Base-by-base conservation (phyloP, 495 filamentous ascomycete genomes). In the Aspergillus biplanus region DNA sequence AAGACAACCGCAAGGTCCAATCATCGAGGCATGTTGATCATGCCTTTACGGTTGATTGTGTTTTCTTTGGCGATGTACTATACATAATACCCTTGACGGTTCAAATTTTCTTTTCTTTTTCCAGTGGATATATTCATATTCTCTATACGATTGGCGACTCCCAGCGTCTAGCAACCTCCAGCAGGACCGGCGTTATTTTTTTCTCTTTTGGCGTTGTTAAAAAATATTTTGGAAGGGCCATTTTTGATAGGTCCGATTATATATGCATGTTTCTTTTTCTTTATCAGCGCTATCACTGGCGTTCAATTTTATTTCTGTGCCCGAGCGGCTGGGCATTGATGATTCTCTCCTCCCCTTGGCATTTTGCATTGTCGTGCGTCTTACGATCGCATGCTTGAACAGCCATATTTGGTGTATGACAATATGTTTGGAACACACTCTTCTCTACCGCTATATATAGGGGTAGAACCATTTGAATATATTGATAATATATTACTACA, bases 11-110 rank as follows among this genome's bases (percentile, higher is more conserved):
- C 75, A 74, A 65, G 72, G 70, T 61, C 68, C 78, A 31, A 73
- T 79, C 18, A 77, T 83, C 58, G 73, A 78, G 61, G 77, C 80
- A 59, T 83, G 75, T 60, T 79, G 73, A 75, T 58, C 55, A 55
- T 67, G 44, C 39, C 62, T 60, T 69, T 64, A 65, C 21, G 21
- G 33, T 49, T 12, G 6, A 27, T 35, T 27, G 15, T 59, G n/a
- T 9, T 33, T 12, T 33, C 27, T 49, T 34, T 49, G 21, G 13
- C 33, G n/a, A 55, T 59, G 33, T 53, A 64, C 42, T 47, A 60
- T 65, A 65, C 56, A 44, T 56, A 52, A 56, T 60, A 60, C 57
- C 52, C 57, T 18, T 27, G 27, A 21, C 11, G 9, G 16, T 50
- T 50, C 16, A 18, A 50, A 21, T 21, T 50, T 18, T 21, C 21